Evolutionary conservation across 2,329 filamentous ascomycete genomes (phyloP), one percentile per base, ranked within the genome.

Genomic region (Scedosporium minutisporum): DNA sequence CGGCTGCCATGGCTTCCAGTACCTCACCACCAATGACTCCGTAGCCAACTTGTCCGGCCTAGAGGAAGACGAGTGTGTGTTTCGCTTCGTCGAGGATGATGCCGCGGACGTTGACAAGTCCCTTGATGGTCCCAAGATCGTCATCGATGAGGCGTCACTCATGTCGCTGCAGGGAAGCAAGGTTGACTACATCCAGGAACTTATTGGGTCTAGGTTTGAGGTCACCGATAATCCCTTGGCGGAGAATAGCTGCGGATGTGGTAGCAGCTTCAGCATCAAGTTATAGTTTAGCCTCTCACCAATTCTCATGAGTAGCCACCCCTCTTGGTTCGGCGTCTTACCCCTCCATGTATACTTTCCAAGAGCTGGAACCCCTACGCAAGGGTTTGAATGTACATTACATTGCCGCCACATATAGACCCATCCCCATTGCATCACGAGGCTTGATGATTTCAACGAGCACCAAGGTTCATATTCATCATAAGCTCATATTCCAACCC

Each of bases 1-100:
- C 66, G 95, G 95, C 63, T 99, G 95, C 74, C 95, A 99, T 75
- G 95, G 95, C 59, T 99, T 99, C 74, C 95, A 99, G 73, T 99
- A 99, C 72, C 78, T 96, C 57, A 96, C 99, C 90, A 90, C 87
- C 16, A 82, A 97, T 3, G 88, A 91, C 2, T 85, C 85, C 0
- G 65, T 71, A 5, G 68, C 72, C 57, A 71, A 72, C 16, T 65
- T 72, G 0, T 68, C 72, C 4, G 69, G 75, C 29, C 71, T 70
- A 68, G 68, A 73, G 6, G 69, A 76, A 1, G 95, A 97, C 69
- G 95, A 99, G 71, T 95, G 89, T 0, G 81, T 97, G 25, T 96
- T 97, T 69, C 85, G 90, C 66, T 90, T 87, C 58, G 77, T 86
- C 14, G 71, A 78, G 12, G 82, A 82, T 29, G 77, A 77, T 5